Conservation (phyloP, 805 yeast genomes). For the Torulaspora microellipsoides region DNA sequence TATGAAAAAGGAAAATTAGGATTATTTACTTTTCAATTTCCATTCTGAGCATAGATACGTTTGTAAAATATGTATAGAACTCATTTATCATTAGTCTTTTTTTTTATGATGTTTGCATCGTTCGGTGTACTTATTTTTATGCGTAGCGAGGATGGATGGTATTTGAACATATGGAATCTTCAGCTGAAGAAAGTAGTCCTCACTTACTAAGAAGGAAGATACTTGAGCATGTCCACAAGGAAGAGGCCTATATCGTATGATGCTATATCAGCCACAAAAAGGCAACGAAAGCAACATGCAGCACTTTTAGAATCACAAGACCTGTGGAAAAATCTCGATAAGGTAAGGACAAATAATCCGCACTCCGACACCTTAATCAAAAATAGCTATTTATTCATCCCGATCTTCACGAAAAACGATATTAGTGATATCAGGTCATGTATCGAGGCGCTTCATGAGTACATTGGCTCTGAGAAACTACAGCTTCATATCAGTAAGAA, state of each 20-base stretch:
- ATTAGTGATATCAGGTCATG: constrained; percentile 8
- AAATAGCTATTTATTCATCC: constrained; percentile 20
- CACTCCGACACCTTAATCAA: constrained; percentile 11
- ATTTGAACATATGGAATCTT: too few species aligned
- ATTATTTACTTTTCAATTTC: background rate
- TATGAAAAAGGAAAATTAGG: too few species aligned
- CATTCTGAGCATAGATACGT: constrained; percentile 5
- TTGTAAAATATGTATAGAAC: constrained; percentile 11
- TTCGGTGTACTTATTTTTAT: too few species aligned
- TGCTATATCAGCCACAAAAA: background rate
- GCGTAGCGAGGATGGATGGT: too few species aligned
- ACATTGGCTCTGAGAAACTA: constrained; percentile 16
- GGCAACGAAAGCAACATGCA: constrained; percentile 5
- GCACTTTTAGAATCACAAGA: constrained; percentile 20
- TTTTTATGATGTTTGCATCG: background rate
- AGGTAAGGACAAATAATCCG: constrained; percentile 13
- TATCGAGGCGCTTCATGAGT: constrained; percentile 15
- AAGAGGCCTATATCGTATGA: constrained; percentile 14
- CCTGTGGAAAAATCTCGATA: constrained; percentile 25
- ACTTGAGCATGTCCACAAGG: constrained; percentile 1
- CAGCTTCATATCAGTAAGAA: constrained; percentile 6
- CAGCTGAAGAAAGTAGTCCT: too few species aligned
- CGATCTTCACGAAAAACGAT: constrained; percentile 1
- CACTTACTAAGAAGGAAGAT: too few species aligned
- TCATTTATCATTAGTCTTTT: constrained; percentile 2